Base-by-base conservation (phyloP, 495 filamentous ascomycete species). In the Xylaria flabelliformis region DNA sequence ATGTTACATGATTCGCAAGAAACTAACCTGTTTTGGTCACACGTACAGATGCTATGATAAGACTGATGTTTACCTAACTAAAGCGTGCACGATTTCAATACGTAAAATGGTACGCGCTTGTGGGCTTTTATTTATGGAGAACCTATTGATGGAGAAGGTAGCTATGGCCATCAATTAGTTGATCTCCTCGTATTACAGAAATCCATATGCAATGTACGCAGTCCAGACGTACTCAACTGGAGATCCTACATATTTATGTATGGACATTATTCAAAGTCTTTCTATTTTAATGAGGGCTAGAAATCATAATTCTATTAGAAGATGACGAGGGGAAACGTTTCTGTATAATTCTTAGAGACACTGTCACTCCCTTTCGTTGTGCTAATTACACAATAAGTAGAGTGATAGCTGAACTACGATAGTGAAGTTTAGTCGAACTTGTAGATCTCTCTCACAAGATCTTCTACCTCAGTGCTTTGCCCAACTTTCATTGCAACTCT, bases 391-490 rank as follows among this genome's bases (percentile, higher is more conserved):
- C 8, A 21, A 42, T 12, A 21, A 63, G 36, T 8, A 63, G n/a
- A 24, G 4, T 2, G 32, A 63, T 42, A 5, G 19, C 7, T 26
- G 19, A 24, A 26, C 6, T 59, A 8, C n/a, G n/a, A 24, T 42
- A 1, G n/a, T 1, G 10, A 42, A 0, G 62, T 2, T 19, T 48
- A 65, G 15, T 32, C 63, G n/a, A 67, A n/a, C 6, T 67, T 17
- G 9, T 67, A 67, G 26, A 53, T n/a, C 7, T 67, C 44, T 39
- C 24, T 67, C 15, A 53, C 64, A 13, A 67, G 64, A 24, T 2
- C 36, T 51, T 67, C 48, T 9, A 53, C 3, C 5, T 67, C 17
- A 2, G 26, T 53, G 32, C 19, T 67, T 9, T 53, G 44, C 29
- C 17, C 46, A 15, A 53, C 64, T 3, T 21, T 34, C 17, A 67